phyloP scores from a whole-genome alignment of 1,139 yeast species.

The Blastobotrys malaysiensis region DNA sequence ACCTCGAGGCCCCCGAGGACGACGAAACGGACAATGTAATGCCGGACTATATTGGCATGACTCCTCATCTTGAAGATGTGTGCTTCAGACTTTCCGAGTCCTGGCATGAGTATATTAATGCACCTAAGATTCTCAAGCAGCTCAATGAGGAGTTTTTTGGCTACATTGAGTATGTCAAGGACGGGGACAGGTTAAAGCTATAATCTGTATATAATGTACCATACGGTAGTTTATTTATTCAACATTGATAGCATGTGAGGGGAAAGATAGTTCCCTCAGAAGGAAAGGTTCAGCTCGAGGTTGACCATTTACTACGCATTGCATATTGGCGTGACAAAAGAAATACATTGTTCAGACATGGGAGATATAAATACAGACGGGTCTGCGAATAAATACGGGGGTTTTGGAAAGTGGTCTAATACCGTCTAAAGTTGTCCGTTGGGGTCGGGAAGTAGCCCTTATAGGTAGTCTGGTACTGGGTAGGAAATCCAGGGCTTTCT shows the following conservation, averaged over 20 bases:
- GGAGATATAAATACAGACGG: background rate
- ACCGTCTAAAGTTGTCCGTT: constrained; percentile 7
- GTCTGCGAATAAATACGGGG: background rate
- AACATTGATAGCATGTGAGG: no score
- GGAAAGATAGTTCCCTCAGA: no score
- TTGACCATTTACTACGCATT: no score
- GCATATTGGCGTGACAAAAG: no score
- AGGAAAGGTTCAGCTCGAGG: no score
- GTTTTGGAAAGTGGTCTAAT: background rate
- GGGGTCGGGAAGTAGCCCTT: constrained; percentile 14
- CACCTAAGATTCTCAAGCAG: background rate
- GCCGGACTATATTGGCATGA: background rate
- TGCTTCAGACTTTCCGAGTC: background rate
- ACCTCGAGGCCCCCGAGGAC: background rate
- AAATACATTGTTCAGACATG: background rate
- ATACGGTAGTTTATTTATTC: no score
- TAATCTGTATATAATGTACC: no score
- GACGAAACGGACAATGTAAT: background rate
- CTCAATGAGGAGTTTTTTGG: background rate
- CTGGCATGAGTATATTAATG: background rate
- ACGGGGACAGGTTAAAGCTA: no score
- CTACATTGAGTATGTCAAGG: background rate
- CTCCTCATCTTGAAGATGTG: background rate
- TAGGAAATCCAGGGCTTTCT: constrained; percentile 13
- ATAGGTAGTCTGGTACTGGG: constrained; percentile 8